These are phyloP conservation scores for Talaromyces sp. DNA, from an alignment of 2,329 filamentous ascomycete genomes.

Conservation along the genomic window DNA sequence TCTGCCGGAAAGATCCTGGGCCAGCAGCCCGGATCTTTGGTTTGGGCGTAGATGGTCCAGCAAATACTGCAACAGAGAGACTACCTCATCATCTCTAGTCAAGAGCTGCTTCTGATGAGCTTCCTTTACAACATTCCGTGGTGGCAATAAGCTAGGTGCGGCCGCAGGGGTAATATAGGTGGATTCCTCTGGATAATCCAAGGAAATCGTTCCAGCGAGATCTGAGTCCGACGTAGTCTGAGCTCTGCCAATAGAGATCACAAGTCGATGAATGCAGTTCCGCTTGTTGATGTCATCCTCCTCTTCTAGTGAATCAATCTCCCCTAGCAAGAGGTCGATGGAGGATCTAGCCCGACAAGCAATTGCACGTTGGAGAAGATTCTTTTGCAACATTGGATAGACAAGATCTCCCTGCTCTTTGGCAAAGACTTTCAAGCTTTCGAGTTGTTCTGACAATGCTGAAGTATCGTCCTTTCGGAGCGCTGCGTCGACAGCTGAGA, in stretches of 20 bases:
- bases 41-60: conserved; percentile 65
- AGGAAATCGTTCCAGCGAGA: conserved; percentile 51
- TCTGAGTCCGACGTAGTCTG: conserved; percentile 56
- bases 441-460: conserved; percentile 50
- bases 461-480: conserved; percentile 41
- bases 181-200: conserved; percentile 52
- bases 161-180: conserved; percentile 79
- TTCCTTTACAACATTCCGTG: conserved; percentile 64
- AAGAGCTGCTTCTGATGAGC: conserved; percentile 58
- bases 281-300: conserved; percentile 89
- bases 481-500: conserved; percentile 41
- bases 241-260: conserved; percentile 84
- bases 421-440: conserved; percentile 55
- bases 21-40: conserved; percentile 66
- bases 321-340: conserved; percentile 67
- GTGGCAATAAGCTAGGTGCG: conserved; percentile 61
- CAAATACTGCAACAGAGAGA: conserved; percentile 62
- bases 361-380: conserved; percentile 50
- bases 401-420: conserved; percentile 60
- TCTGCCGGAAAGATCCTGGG: conserved; percentile 74
- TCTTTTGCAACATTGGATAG: conserved; percentile 58
- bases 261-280: conserved; percentile 87
- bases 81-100: conserved; percentile 68
- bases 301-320: conserved; percentile 72
- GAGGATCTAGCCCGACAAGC: conserved; percentile 71